Conservation (phyloP, 2,329 filamentous ascomycete genomes). For the Cyanodermella asteris region DNA sequence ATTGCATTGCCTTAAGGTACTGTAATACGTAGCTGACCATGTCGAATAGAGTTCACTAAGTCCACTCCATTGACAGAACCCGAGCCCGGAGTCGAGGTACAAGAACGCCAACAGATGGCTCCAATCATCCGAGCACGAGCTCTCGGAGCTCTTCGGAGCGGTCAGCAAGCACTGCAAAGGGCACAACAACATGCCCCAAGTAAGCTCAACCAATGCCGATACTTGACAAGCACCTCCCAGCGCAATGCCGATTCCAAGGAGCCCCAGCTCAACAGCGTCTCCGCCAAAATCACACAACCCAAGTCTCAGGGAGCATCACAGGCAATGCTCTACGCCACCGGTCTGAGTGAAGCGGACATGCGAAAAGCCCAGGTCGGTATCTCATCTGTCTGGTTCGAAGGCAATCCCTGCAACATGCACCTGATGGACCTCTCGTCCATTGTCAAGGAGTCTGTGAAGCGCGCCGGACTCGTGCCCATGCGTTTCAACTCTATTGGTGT, state of each 20-base stretch:
- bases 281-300: slow-evolving; percentile 71
- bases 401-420: slow-evolving; percentile 99
- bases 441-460: slow-evolving; percentile 49
- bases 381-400: slow-evolving; percentile 92
- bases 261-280: slow-evolving; percentile 54
- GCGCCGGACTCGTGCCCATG: slow-evolving; percentile 70
- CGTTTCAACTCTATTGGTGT: slow-evolving; percentile 99
- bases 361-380: slow-evolving; percentile 95
- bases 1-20: too few species aligned
- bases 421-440: slow-evolving; percentile 68
- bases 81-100: too few species aligned
- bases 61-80: too few species aligned
- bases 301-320: slow-evolving; percentile 97
- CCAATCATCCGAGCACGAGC: too few species aligned
- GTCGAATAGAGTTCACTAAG: too few species aligned
- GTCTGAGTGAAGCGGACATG: slow-evolving; percentile 68
- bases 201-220: neutral
- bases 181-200: neutral
- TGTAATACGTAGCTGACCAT: too few species aligned
- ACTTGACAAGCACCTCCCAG: slow-evolving; percentile 3
- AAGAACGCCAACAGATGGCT: too few species aligned
- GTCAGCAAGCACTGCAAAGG: too few species aligned
- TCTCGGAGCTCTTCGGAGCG: too few species aligned
- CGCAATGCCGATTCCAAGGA: slow-evolving; percentile 4
- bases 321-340: slow-evolving; percentile 96